A percentile compares a stretch with the other conserved stretches of the same genome.
Evolutionary conservation across 1,284 basidiomycete species (phyloP).

Genomic region (Sanguinoderma infundibulare): DNA sequence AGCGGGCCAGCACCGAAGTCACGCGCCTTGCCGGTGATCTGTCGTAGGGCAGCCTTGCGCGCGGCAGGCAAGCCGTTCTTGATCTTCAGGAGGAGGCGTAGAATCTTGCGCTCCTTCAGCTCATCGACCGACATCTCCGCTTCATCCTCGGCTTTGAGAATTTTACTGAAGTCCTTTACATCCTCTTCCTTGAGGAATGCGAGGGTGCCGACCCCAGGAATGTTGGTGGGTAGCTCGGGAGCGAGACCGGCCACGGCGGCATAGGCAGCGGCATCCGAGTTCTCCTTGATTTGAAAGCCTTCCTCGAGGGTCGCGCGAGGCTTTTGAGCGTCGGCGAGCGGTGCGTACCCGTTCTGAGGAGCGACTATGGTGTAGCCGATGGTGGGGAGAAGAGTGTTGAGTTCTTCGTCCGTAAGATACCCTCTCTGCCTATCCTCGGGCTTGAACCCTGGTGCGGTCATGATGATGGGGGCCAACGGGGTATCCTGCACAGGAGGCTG

Average conservation of each 20-base stretch:
- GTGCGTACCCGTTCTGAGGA: slow-evolving; percentile 93
- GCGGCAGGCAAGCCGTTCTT: slow-evolving; percentile 99
- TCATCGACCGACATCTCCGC: slow-evolving; percentile 94
- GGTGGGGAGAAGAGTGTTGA: slow-evolving; percentile 88
- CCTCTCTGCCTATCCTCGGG: slow-evolving; percentile 94
- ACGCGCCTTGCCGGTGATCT: slow-evolving; percentile 98
- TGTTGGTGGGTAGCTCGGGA: slow-evolving; percentile 96
- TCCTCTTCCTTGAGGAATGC: slow-evolving; percentile 99
- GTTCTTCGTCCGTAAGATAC: slow-evolving; percentile 94
- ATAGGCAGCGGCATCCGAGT: slow-evolving; percentile 84
- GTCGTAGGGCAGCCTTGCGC: slow-evolving; percentile 94
- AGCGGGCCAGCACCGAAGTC: slow-evolving; percentile 98
- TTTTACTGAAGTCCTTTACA: slow-evolving; percentile 97
- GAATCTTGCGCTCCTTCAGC: slow-evolving; percentile 99
- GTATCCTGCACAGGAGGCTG: slow-evolving; percentile 72
- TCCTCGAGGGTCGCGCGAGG: slow-evolving; percentile 72
- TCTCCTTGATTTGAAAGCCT: slow-evolving; percentile 97
- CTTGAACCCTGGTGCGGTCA: slow-evolving; percentile 83
- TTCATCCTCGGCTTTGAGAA: slow-evolving; percentile 93
- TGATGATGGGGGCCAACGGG: slow-evolving; percentile 77
- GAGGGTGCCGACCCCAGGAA: slow-evolving; percentile 95
- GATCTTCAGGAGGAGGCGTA: slow-evolving; percentile 97
- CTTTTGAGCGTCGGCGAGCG: slow-evolving; percentile 75
- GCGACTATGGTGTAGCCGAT: slow-evolving; percentile 91
- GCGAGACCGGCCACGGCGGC: slow-evolving; percentile 91